Percentiles rank a stretch among this genome's conserved stretches.
These are phyloP conservation scores for Stagonosporopsis chrysanthemi DNA, from an alignment of 2,329 filamentous ascomycete genomes.

Conservation along the genomic window DNA sequence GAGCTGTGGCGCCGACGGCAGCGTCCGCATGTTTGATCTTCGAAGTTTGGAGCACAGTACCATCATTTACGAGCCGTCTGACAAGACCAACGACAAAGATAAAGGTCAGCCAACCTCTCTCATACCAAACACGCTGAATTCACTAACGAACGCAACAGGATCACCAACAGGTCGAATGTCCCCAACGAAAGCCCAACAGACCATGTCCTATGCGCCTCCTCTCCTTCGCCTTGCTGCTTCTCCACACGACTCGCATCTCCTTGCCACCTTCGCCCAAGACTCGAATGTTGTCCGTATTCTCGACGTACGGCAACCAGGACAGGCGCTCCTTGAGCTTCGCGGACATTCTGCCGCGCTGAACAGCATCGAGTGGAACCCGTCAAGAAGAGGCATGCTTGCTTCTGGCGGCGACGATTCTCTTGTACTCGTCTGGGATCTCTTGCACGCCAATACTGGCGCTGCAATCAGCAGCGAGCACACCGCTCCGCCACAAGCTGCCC, in stretches of 20 bases:
- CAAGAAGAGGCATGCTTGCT: slow-evolving; percentile 83
- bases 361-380: slow-evolving; percentile 94
- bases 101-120: slow-evolving; percentile 47
- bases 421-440: slow-evolving; percentile 91
- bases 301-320: slow-evolving; percentile 93
- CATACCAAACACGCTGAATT: not conserved
- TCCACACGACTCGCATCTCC: slow-evolving; percentile 91
- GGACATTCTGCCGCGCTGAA: slow-evolving; percentile 88
- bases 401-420: slow-evolving; percentile 92
- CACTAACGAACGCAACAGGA: slow-evolving; percentile 37
- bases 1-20: slow-evolving; percentile 95
- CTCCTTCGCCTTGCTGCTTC: slow-evolving; percentile 85
- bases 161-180: slow-evolving; percentile 65
- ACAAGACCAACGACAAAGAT: slow-evolving; percentile 69
- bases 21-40: slow-evolving; percentile 98
- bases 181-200: slow-evolving; percentile 78
- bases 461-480: slow-evolving; percentile 55
- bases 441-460: slow-evolving; percentile 68
- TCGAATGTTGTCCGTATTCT: slow-evolving; percentile 92
- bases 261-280: slow-evolving; percentile 96
- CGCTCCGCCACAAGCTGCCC: slow-evolving; percentile 35
- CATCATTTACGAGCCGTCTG: slow-evolving; percentile 97
- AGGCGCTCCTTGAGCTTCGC: slow-evolving; percentile 90
- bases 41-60: slow-evolving; percentile 96
- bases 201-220: slow-evolving; percentile 69